A percentile compares a stretch with the other conserved stretches of the same genome.
Evolutionary conservation across 805 yeast species (phyloP).

Genomic region (Cyberlindnera nakhonratchasimensis): DNA sequence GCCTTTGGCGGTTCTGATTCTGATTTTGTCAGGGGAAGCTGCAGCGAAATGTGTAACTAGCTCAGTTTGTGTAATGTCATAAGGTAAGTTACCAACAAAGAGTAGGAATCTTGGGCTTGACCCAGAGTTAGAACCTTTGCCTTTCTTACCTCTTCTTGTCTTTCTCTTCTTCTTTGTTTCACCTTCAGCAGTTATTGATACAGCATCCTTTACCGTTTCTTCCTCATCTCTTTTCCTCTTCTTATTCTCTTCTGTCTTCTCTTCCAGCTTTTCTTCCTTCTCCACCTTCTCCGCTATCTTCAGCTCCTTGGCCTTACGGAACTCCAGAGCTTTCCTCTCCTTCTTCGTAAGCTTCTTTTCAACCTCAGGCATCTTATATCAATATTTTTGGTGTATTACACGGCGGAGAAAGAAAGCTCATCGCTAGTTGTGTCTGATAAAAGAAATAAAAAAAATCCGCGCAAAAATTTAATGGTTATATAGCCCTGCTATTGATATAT

Average conservation of each 20-base stretch:
- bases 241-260: conserved; percentile 27
- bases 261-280: conserved; percentile 25
- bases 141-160: conserved; percentile 76
- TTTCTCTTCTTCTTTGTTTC: conserved; percentile 57
- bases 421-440: too few species aligned
- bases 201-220: conserved; percentile 26
- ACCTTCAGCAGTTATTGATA: conserved; percentile 28
- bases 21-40: conserved; percentile 66
- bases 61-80: conserved; percentile 58
- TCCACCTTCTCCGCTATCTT: conserved; percentile 28
- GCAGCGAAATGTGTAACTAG: conserved; percentile 69
- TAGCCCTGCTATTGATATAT: too few species aligned
- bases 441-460: too few species aligned
- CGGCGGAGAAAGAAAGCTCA: too few species aligned
- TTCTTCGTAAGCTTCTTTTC: conserved; percentile 56
- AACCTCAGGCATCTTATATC: conserved; percentile 13
- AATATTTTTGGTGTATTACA: too few species aligned
- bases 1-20: conserved; percentile 82
- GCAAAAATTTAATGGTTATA: too few species aligned
- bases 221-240: conserved; percentile 23
- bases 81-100: conserved; percentile 90
- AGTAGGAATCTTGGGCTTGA: conserved; percentile 61
- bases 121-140: conserved; percentile 47
- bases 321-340: conserved; percentile 59
- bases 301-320: conserved; percentile 39